Conservation (phyloP, 768 basidiomycete genomes). For the Psilocybe subaeruginosa region DNA sequence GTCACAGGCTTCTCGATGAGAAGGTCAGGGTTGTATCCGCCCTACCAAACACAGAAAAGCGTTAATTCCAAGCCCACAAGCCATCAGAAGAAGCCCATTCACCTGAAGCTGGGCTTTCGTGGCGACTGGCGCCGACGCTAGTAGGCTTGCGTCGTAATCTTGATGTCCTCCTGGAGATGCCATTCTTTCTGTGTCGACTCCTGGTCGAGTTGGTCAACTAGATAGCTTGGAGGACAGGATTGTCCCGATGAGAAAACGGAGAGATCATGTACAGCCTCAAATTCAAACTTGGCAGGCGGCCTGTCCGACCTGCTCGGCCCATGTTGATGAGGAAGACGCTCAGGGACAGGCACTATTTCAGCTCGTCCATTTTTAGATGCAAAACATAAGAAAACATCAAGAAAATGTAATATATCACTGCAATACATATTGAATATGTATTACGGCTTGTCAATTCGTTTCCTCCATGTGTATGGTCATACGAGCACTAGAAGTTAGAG, state of each 20-base stretch:
- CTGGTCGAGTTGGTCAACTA: slow-evolving; percentile 10
- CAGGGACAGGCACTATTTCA: slow-evolving; percentile 11
- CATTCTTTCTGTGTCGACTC: slow-evolving; percentile 19
- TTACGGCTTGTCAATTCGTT: too few relatives aligned
- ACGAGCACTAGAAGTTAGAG: too few relatives aligned
- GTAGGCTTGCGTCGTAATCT: slow-evolving; percentile 41
- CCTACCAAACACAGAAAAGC: slow-evolving; percentile 13
- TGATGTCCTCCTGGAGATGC: slow-evolving; percentile 18
- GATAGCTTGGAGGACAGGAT: not conserved
- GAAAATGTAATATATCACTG: too few relatives aligned
- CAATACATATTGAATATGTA: too few relatives aligned
- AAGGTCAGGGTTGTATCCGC: slow-evolving; percentile 30
- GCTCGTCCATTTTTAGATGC: slow-evolving; percentile 4
- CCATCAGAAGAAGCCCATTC: not conserved
- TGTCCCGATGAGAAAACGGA: not conserved
- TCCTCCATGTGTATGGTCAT: too few relatives aligned
- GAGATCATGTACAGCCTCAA: slow-evolving; percentile 17
- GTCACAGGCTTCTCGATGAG: slow-evolving; percentile 18
- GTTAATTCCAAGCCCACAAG: not conserved
- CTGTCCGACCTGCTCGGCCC: slow-evolving; percentile 18
- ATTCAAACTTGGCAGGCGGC: slow-evolving; percentile 9
- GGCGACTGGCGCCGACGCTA: slow-evolving; percentile 41
- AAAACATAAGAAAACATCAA: too few relatives aligned
- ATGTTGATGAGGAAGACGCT: slow-evolving; percentile 3
- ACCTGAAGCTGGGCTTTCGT: slow-evolving; percentile 48